Base-by-base conservation (phyloP, 345 rosid species). In the Brassica incana region DNA sequence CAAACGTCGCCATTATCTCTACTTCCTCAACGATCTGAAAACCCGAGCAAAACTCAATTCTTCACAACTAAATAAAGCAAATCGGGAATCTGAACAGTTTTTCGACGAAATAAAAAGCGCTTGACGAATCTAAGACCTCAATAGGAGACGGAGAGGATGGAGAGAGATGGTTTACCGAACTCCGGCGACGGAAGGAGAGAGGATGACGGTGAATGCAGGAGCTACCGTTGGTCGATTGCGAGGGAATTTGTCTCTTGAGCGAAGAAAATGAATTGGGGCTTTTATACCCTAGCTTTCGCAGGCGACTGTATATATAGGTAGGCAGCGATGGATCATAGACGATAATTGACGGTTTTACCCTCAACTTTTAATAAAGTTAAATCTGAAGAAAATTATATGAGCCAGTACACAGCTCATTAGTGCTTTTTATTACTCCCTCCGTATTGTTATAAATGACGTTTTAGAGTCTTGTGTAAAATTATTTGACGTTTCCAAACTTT, bases 271-370 rank as follows among this genome's bases (percentile, higher is more conserved):
- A 74, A 15, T 80, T 82, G 89, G 88, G 84, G 86, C 4, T 89
- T 93, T 77, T 94, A 90, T 94, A 94, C 94, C 98, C 91, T 90
- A 88, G 86, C 6, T 85, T 92, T 90, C 83, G 95, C 87, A 88
- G 90, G 78, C 78, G 60, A 71, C 33, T 85, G 78, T 78, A 80
- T 92, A 88, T 90, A 94, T 94, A 94, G 88, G 52, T 94, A 94
- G 88, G 52, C 69, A 85, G 32, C 84, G 78, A 77, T 75, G 29
- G 67, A 81, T 56, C 69, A 65, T 76, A 11, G 4, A 12, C 15
- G 4, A 16, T 0, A 3, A 9, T 8, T 0, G 20, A 78, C 73
- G 10, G 0, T 29, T 38, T 8, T 40, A 14, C 52, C 73, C 77
- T 67, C 43, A 0, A 0, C 6, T 14, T 65, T 61, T 29, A 16